Conservation (phyloP, 345 rosid species). For the Bretschneidera sinensis region DNA sequence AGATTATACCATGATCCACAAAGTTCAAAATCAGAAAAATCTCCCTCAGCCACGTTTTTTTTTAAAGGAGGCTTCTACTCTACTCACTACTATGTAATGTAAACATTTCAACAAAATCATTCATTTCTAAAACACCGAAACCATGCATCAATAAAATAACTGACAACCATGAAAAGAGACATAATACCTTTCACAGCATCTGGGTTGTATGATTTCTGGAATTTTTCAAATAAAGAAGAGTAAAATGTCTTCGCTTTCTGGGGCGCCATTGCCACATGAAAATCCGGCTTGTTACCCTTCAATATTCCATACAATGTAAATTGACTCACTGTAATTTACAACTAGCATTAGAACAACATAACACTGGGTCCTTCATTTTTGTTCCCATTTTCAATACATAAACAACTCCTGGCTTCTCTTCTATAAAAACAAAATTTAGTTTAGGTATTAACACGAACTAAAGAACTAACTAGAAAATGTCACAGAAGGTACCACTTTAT, state of each 20-base stretch:
- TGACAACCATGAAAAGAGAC: neutral
- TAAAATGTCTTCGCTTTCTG: conserved; percentile 74
- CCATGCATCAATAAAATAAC: neutral
- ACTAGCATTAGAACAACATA: conserved; percentile 15
- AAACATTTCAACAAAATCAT: neutral
- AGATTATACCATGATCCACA: neutral
- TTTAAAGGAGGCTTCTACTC: neutral
- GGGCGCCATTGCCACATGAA: conserved; percentile 93
- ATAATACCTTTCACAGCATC: conserved; percentile 60
- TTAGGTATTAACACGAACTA: neutral
- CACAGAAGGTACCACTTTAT: neutral
- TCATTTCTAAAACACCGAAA: neutral
- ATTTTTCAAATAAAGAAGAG: conserved; percentile 58
- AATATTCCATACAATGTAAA: conserved; percentile 81
- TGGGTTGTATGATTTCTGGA: conserved; percentile 47
- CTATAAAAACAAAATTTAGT: neutral
- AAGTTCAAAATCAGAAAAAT: neutral
- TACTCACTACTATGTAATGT: neutral
- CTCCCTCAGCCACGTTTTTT: neutral
- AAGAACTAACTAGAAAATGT: too few relatives aligned
- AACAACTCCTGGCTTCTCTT: too few relatives aligned
- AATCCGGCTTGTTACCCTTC: conserved; percentile 99
- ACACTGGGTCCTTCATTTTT: neutral
- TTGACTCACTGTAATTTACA: conserved; percentile 65
- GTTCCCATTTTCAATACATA: neutral